Evolutionary conservation across 139 green algal species (phyloP), one percentile per base, ranked within the genome.

Genomic region (Coelastrella sp.): DNA sequence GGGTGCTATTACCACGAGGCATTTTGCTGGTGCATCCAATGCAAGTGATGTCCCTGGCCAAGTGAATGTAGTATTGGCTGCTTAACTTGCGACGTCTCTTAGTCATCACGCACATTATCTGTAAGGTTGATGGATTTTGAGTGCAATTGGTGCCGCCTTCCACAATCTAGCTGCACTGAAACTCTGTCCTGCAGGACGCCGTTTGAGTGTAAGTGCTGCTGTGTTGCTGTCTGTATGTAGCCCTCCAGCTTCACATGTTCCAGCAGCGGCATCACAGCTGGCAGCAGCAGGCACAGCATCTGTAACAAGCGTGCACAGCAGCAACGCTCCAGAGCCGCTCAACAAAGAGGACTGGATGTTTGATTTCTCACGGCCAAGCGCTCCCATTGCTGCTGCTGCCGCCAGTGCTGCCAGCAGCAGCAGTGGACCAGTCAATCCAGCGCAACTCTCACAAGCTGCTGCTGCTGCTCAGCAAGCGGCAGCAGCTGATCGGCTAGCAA

Each of bases 331-430:
- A 47, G 32, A 47, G 75, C 7, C n/a, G 75, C 75, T 22, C 11
- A 64, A 58, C 68, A 73, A 65, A 64, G 85, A 90, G 5, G 85
- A 90, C 73, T 90, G 85, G 85, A 90, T 90, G 85, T 90, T 90
- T 83, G 22, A 83, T 57, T 77, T 90, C 54, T 20, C 17, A 65
- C 10, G 64, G 8, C n/a, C 20, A 2, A 77, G 8, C 22, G 14
- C 14, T 19, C 7, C 10, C 2, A 73, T 3, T 56, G 80, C 56
- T 16, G 80, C 58, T 64, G 77, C 54, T 14, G 14, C 14, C n/a
- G 5, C 2, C 77, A 75, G 17, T 56, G 58, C 22, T 68, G 77
- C 10, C 77, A 84, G 77, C 79, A 71, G 54, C 79, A 85, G 7
- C 58, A 71, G 79, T 47, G 61, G 60, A 13, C 85, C 22, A 8